Percentiles rank a stretch among this genome's conserved stretches.
phyloP scores from a whole-genome alignment of 371 early-diverging fungal genomes.

The Lichtheimia ornata region DNA sequence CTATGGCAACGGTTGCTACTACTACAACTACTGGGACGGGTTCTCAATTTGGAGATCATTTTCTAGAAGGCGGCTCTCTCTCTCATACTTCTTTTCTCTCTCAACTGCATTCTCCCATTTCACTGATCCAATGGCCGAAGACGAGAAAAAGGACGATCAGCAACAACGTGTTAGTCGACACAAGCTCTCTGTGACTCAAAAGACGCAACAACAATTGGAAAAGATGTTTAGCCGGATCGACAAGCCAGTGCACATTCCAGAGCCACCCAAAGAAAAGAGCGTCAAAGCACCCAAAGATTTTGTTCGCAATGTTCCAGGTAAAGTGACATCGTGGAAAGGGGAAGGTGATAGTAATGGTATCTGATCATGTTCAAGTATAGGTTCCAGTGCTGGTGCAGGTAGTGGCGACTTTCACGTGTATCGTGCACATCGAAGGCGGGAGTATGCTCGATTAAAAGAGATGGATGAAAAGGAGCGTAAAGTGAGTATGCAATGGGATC shows the following conservation, averaged over 20 bases:
- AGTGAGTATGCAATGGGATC: constrained; percentile 42
- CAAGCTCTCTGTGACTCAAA: constrained; percentile 46
- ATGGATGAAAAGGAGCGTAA: constrained; percentile 80
- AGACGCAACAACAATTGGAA: constrained; percentile 72
- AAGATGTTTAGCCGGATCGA: constrained; percentile 78
- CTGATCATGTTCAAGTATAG: constrained; percentile 23
- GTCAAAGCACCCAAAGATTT: constrained; percentile 75
- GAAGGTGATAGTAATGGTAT: too few species aligned
- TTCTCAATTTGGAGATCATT: too few species aligned
- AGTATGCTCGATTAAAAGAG: constrained; percentile 75
- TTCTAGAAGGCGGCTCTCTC: too few species aligned
- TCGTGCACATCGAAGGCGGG: constrained; percentile 85
- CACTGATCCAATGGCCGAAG: constrained; percentile 11
- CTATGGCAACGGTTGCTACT: too few species aligned
- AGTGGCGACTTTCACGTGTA: constrained; percentile 97
- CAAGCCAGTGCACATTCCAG: constrained; percentile 74
- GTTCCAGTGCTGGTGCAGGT: constrained; percentile 95
- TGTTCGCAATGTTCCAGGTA: constrained; percentile 80
- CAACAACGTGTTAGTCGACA: constrained; percentile 29
- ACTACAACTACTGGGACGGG: too few species aligned
- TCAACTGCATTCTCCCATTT: neutral
- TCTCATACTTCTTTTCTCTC: too few species aligned
- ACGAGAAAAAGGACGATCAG: neutral
- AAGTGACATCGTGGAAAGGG: neutral
- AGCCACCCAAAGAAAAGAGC: constrained; percentile 41